These are phyloP conservation scores for Colletotrichum lupini DNA, from an alignment of 2,329 filamentous ascomycete species.

Conservation along the genomic window DNA sequence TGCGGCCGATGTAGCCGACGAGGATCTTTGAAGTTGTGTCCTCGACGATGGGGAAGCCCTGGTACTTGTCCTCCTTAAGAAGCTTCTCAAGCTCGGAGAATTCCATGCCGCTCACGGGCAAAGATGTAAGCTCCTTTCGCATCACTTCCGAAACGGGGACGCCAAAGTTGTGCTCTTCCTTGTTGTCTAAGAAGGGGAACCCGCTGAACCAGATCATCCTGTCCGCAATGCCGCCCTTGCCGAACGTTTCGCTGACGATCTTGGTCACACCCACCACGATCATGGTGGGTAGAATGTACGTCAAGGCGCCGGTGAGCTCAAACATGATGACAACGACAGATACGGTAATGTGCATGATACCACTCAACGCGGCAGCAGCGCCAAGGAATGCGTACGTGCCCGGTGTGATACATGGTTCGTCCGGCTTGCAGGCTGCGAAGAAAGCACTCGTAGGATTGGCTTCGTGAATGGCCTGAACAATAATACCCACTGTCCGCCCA, in stretches of 20 bases:
- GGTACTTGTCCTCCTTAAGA: constrained; percentile 82
- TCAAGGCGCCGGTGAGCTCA: constrained; percentile 95
- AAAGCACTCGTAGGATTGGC: constrained; percentile 84
- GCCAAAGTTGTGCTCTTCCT: constrained; percentile 96
- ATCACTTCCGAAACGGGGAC: constrained; percentile 93
- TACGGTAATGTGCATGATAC: constrained; percentile 98
- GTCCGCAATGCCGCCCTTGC: constrained; percentile 97
- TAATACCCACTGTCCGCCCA: constrained; percentile 91
- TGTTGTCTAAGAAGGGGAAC: constrained; percentile 96
- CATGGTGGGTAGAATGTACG: constrained; percentile 98
- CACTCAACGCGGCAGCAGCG: constrained; percentile 88
- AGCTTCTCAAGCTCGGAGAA: constrained; percentile 82
- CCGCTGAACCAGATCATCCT: constrained; percentile 99
- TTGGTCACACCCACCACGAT: constrained; percentile 98
- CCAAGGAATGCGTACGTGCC: constrained; percentile 97
- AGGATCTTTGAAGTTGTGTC: constrained; percentile 76
- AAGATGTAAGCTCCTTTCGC: constrained; percentile 78
- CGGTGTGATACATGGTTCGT: constrained; percentile 95
- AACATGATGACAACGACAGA: constrained; percentile 99
- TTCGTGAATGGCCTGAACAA: constrained; percentile 91
- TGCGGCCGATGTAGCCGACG: constrained; percentile 91
- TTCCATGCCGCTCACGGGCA: constrained; percentile 80
- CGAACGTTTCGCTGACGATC: constrained; percentile 88
- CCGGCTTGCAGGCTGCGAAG: constrained; percentile 89
- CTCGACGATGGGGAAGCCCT: constrained; percentile 93